phyloP scores from a whole-genome alignment of 2,329 filamentous ascomycete species.

The Biscogniauxia sp. region DNA sequence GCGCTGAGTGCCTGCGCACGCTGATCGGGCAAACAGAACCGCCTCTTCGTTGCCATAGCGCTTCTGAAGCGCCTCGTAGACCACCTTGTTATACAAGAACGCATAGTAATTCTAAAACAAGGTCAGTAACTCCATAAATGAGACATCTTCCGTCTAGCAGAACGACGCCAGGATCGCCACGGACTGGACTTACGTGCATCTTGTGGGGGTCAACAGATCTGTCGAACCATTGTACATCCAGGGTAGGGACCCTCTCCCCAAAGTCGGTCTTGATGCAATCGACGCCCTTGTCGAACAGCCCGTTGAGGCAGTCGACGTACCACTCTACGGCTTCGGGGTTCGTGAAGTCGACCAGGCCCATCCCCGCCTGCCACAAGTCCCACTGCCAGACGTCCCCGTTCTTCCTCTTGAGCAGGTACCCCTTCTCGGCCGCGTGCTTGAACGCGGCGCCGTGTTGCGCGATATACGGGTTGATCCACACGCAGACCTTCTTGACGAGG shows the following conservation, averaged over 20 bases:
- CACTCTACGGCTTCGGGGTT: conserved; percentile 66
- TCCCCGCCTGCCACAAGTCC: conserved; percentile 76
- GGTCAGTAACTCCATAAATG: not conserved
- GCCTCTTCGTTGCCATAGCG: conserved; percentile 53
- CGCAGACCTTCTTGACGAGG: conserved; percentile 63
- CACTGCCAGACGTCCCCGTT: conserved; percentile 73
- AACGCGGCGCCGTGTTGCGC: conserved; percentile 68
- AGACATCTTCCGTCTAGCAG: not conserved
- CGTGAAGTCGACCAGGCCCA: conserved; percentile 72
- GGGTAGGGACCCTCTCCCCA: conserved; percentile 67
- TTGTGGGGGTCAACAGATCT: conserved; percentile 54
- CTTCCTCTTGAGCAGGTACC: conserved; percentile 67
- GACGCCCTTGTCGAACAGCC: conserved; percentile 66
- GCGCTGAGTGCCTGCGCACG: conserved; percentile 65
- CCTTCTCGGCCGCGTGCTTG: conserved; percentile 59
- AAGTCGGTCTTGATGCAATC: conserved; percentile 76
- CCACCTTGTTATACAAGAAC: conserved; percentile 69
- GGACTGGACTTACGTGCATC: conserved; percentile 53
- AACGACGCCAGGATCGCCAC: not conserved
- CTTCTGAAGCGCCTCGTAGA: conserved; percentile 63
- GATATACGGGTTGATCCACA: conserved; percentile 76
- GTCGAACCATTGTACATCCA: conserved; percentile 65
- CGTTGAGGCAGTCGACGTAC: conserved; percentile 61
- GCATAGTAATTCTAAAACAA: conserved; percentile 63
- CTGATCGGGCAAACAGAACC: conserved; percentile 64